These are phyloP conservation scores for Tubosaeta sp. DNA, from an alignment of 768 basidiomycete species.

Conservation along the genomic window DNA sequence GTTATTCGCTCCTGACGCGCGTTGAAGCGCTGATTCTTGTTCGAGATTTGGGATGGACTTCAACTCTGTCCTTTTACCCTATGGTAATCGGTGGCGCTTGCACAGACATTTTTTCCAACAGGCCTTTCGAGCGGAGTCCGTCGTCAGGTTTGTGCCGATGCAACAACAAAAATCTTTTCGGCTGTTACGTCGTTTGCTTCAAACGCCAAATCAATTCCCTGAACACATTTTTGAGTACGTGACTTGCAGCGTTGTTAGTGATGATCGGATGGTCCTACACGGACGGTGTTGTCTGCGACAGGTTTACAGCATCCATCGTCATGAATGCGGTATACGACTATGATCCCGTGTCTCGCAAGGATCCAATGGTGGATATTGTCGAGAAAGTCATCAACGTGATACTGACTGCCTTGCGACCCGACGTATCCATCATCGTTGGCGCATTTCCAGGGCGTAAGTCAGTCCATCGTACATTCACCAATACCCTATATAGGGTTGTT, in stretches of 20 bases:
- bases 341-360: conserved; percentile 10
- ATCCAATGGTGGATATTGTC: conserved; percentile 9
- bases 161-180: conserved; percentile 26
- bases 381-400: conserved; percentile 4
- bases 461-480: background rate
- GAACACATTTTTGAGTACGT: conserved; percentile 31
- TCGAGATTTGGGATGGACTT: conserved; percentile 13
- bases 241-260: no score
- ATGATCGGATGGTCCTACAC: background rate
- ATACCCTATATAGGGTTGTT: background rate
- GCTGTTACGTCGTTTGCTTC: conserved; percentile 29
- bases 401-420: conserved; percentile 4
- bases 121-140: conserved; percentile 12
- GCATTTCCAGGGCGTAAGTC: conserved; percentile 14
- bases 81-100: conserved; percentile 30
- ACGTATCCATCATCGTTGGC: conserved; percentile 7
- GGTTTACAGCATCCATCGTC: conserved; percentile 10
- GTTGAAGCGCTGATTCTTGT: background rate
- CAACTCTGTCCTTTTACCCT: conserved; percentile 19
- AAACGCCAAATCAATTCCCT: conserved; percentile 26
- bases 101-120: conserved; percentile 25
- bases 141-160: conserved; percentile 23
- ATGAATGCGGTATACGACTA: conserved; percentile 13
- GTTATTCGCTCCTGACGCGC: background rate
- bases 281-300: background rate